These are phyloP conservation scores for Fusarium sp. DNA, from an alignment of 2,329 filamentous ascomycete genomes.

Conservation along the genomic window DNA sequence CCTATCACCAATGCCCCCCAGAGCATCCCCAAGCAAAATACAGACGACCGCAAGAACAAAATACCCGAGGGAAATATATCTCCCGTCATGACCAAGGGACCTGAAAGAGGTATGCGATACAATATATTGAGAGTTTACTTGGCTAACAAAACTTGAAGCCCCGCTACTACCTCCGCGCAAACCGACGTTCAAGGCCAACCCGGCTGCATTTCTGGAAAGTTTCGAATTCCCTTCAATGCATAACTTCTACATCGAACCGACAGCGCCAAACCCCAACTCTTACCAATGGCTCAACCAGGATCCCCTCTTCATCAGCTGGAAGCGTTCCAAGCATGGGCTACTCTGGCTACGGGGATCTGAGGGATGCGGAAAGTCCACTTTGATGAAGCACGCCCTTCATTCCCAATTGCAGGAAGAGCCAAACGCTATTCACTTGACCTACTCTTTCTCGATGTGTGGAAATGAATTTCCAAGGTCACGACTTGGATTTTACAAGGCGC, in stretches of 20 bases:
- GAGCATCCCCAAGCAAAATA: background rate
- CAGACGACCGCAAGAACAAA: background rate
- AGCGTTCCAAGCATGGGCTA: background rate
- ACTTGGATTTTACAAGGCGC: background rate
- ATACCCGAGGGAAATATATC: background rate
- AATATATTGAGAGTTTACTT: fast-evolving
- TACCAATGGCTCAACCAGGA: background rate
- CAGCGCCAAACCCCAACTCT: fast-evolving
- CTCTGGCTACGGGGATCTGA: slow-evolving; percentile 2
- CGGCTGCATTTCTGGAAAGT: background rate
- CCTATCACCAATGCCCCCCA: background rate
- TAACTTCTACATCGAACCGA: background rate
- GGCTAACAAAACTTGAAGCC: background rate
- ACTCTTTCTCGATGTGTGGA: background rate
- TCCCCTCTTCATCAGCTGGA: background rate
- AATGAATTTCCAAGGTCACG: background rate
- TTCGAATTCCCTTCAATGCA: background rate
- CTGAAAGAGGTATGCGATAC: background rate
- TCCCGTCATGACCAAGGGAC: fast-evolving
- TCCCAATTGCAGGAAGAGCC: background rate
- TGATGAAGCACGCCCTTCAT: background rate
- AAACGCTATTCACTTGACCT: background rate
- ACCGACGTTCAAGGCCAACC: background rate
- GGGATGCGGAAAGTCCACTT: slow-evolving; percentile 2
- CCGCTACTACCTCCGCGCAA: background rate